These are phyloP conservation scores for Zopfia rhizophila DNA, from an alignment of 2,329 filamentous ascomycete species.

Conservation along the genomic window DNA sequence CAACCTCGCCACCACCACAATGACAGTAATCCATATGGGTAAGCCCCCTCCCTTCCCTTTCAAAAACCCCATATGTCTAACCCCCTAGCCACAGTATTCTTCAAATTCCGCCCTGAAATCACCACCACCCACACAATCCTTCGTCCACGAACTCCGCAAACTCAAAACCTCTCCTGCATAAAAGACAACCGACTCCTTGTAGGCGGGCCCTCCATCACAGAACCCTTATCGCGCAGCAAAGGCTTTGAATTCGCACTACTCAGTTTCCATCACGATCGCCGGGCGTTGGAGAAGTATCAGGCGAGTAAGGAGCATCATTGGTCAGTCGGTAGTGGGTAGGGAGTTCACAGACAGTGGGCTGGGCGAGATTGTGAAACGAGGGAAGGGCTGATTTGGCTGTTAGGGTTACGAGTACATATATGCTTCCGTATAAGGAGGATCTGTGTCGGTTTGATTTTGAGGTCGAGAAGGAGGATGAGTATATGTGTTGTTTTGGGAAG, in stretches of 20 bases:
- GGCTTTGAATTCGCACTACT: conserved; percentile 63
- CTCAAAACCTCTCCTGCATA: conserved; percentile 59
- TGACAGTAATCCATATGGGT: no score
- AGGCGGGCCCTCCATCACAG: conserved; percentile 64
- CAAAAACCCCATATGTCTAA: no score
- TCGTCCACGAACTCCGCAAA: no score
- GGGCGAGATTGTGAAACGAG: neutral
- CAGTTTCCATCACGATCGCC: conserved; percentile 61
- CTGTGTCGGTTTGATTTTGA: conserved; percentile 66
- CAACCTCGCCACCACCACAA: no score
- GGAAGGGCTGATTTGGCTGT: neutral
- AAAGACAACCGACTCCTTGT: conserved; percentile 61
- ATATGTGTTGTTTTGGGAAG: no score
- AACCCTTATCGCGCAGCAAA: conserved; percentile 64
- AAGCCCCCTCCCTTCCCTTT: no score
- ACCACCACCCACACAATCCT: conserved; percentile 55
- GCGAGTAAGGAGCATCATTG: conserved; percentile 63
- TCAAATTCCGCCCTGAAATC: conserved; percentile 34
- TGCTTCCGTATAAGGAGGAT: conserved; percentile 66
- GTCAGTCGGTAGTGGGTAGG: conserved; percentile 37
- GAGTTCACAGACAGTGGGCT: neutral
- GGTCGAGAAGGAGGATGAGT: conserved; percentile 55
- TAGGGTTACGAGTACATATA: conserved; percentile 62
- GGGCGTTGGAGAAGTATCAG: conserved; percentile 63
- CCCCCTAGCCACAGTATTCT: conserved; percentile 38